A percentile compares a stretch with the other conserved stretches of the same genome.
phyloP scores from a whole-genome alignment of 306 rosid genomes.

The Prunus dulcis region DNA sequence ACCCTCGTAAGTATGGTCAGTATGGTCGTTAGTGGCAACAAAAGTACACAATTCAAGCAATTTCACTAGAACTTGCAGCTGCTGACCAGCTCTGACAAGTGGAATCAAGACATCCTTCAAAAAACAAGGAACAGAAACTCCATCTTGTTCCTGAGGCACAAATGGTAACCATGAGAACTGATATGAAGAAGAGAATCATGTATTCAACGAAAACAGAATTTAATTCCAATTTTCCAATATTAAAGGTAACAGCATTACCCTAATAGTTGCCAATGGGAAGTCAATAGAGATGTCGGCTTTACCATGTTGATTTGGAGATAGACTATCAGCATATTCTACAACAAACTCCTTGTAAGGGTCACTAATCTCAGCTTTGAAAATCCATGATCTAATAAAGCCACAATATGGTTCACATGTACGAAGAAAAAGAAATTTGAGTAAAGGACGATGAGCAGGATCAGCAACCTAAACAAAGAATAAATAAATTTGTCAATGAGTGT shows the following conservation, averaged over 20 bases:
- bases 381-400: slow-evolving; percentile 89
- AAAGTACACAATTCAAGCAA: slow-evolving; percentile 77
- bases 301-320: slow-evolving; percentile 31
- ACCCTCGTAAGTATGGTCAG: slow-evolving; percentile 56
- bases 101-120: slow-evolving; percentile 65
- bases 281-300: slow-evolving; percentile 42
- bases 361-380: slow-evolving; percentile 85
- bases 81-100: slow-evolving; percentile 92
- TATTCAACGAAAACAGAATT: slow-evolving; percentile 17
- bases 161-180: slow-evolving; percentile 37
- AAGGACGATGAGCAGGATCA: slow-evolving; percentile 74
- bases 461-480: slow-evolving; percentile 61
- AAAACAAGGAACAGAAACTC: slow-evolving; percentile 78
- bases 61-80: slow-evolving; percentile 84
- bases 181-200: slow-evolving; percentile 18
- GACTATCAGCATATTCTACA: slow-evolving; percentile 47
- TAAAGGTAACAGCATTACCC: slow-evolving; percentile 48
- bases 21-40: slow-evolving; percentile 46
- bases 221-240: slow-evolving; percentile 5
- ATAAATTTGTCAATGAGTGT: background rate
- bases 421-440: slow-evolving; percentile 86
- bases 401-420: slow-evolving; percentile 89
- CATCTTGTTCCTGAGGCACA: slow-evolving; percentile 67
- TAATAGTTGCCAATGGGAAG: slow-evolving; percentile 53
- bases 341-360: slow-evolving; percentile 90